Percentiles rank a stretch among this genome's conserved stretches.
Evolutionary conservation across 108 stramenopile species (phyloP).

Genomic region (Nitzschia putrida): DNA sequence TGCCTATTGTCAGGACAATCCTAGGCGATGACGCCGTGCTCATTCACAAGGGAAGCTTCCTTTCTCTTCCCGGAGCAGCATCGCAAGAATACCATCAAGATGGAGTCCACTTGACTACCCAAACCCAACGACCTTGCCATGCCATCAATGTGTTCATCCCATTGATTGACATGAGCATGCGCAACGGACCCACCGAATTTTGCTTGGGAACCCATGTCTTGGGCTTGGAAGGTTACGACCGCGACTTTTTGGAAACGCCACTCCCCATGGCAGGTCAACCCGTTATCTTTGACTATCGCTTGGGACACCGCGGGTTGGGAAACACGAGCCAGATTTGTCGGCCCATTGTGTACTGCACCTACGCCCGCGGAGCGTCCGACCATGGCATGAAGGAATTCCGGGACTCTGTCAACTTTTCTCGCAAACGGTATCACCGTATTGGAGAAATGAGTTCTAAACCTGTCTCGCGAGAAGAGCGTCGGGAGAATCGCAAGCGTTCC

Average conservation of each 20-base stretch:
- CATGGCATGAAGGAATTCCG: conserved; percentile 72
- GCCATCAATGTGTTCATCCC: conserved; percentile 91
- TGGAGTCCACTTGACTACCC: conserved; percentile 81
- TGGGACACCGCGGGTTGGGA: conserved; percentile 79
- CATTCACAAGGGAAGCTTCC: conserved; percentile 83
- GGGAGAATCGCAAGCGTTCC: conserved; percentile 49
- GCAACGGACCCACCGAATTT: conserved; percentile 88
- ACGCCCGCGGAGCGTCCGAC: conserved; percentile 49
- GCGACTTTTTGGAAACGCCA: conserved; percentile 72
- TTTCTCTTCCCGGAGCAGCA: conserved; percentile 73
- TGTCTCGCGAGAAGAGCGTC: conserved; percentile 68
- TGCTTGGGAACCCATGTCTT: conserved; percentile 82
- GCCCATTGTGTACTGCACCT: conserved; percentile 87
- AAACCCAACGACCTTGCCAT: conserved; percentile 76
- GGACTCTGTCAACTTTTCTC: conserved; percentile 83
- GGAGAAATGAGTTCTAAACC: conserved; percentile 74
- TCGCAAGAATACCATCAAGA: conserved; percentile 87
- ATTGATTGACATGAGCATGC: conserved; percentile 65
- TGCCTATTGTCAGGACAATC: conserved; percentile 75
- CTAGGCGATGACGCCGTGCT: conserved; percentile 76
- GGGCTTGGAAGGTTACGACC: conserved; percentile 69
- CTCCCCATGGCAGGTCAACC: conserved; percentile 68
- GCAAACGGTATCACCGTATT: conserved; percentile 73
- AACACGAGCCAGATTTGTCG: conserved; percentile 62
- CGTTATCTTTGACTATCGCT: conserved; percentile 85